Base-by-base conservation (phyloP, 495 filamentous ascomycete genomes). In the Penicillium cinerascens region DNA sequence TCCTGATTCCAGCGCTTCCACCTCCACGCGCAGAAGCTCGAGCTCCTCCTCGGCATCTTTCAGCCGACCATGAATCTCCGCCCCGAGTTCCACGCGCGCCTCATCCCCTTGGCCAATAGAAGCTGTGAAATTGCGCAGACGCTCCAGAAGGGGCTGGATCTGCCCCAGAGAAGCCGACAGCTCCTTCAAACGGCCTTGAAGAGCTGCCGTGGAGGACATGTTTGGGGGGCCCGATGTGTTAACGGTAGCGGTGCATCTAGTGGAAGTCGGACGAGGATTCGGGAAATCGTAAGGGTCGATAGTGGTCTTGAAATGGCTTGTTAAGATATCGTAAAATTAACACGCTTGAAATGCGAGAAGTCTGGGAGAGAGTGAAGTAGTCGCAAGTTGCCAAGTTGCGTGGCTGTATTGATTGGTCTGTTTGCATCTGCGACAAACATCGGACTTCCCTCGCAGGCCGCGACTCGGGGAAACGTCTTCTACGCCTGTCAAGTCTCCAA, bases 31-130 rank as follows among this genome's bases (percentile, higher is more conserved):
- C 47, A 97, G 58, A 11, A 93, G 67, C 64, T 96, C 92, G 42
- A 96, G 78, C 50, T 96, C 89, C 29, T 91, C 84, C 65, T 97
- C 90, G 42, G 89, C 82, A 48, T 93, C 88, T 60, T 89, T 88
- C 42, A 98, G 72, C 46, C 79, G 77, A 56, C 88, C 81, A 59
- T 89, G 89, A 49, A 97, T 96, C 64, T 93, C 89, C 20, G 81
- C 70, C 44, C 82, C 82, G 8, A 98, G 81, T 63, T 96, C 93
- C n/a, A 85, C 51, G 27, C 87, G 80, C 8, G 83, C 82, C 60
- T 89, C 81, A 43, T 82, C 80, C 10, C 83, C 82, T 52, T 77
- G 66, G 63, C 75, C 54, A 78, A 77, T 29, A 76, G 80, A 77
- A 54, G 85, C 81, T 35, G 85, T 78, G 54, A 92, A 77, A 58